phyloP scores from a whole-genome alignment of 1,284 basidiomycete genomes.

The Boletus smithii region DNA sequence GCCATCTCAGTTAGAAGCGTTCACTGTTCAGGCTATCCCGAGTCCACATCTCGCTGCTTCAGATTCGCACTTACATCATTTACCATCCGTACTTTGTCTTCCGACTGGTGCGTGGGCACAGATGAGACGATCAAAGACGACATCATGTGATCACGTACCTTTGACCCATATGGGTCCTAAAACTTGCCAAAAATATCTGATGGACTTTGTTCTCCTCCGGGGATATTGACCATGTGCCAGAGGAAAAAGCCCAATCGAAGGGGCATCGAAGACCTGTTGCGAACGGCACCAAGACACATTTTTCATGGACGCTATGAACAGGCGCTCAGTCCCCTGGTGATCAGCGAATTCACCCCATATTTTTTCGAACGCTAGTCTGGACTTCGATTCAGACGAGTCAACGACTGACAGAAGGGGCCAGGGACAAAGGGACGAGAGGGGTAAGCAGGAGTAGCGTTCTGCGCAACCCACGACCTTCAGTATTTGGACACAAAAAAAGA shows the following conservation, averaged over 20 bases:
- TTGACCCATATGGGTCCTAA: background rate
- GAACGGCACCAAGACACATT: too few relatives aligned
- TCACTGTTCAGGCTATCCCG: constrained; percentile 8
- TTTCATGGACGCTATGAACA: background rate
- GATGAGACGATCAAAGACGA: background rate
- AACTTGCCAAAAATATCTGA: background rate
- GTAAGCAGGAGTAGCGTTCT: too few relatives aligned
- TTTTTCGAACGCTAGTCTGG: background rate
- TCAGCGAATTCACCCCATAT: background rate
- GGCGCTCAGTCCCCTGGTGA: background rate
- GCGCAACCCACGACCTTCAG: constrained; percentile 10
- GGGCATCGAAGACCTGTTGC: too few relatives aligned
- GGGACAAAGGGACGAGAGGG: background rate
- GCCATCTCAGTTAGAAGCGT: too few relatives aligned
- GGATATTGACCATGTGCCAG: constrained; percentile 5
- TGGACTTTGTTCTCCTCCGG: background rate
- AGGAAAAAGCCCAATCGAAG: background rate
- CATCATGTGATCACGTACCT: constrained; percentile 15
- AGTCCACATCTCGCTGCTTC: background rate
- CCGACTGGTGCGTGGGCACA: too few relatives aligned
- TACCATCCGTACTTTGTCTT: background rate
- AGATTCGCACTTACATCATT: constrained; percentile 6
- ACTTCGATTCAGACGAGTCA: background rate
- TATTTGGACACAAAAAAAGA: background rate
- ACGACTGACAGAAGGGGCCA: too few relatives aligned